Evolutionary conservation across 2,329 filamentous ascomycete species (phyloP), one percentile per base, ranked within the genome.

Genomic region (Xylariaceae sp.): DNA sequence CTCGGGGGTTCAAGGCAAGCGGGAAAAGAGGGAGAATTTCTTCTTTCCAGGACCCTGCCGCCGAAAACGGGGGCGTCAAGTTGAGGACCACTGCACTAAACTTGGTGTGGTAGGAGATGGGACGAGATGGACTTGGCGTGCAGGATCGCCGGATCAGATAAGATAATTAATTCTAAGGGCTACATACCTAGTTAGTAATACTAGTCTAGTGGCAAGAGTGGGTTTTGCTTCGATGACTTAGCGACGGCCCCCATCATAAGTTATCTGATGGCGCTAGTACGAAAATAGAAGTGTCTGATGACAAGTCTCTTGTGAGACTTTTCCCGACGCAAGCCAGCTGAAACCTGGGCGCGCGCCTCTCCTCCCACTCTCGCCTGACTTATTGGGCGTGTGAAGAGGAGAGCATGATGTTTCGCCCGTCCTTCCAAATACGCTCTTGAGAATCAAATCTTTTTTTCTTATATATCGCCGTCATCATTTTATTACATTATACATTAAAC

Each of bases 91-190:
- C 37, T 24, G 26, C 37, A 57, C 61, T 62, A 65, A 40, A 46
- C 55, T 31, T 24, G 45, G 52, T 51, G 43, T 53, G 59, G 60
- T 60, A 58, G 58, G 49, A 52, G 52, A 46, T 34, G 23, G 14
- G 29, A 19, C 31, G 19, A n/a, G 43, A 47, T 17, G 33, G 39
- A 23, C 45, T 50, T 56, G 45, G 52, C 50, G 41, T 53, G 53
- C 53, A 50, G 52, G 51, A 53, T 58, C 57, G 62, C 59, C 67
- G 61, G 65, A 72, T 72, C 69, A 69, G 69, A 71, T 71, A 71
- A 71, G 69, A 71, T 71, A 65, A 65, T 66, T 63, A n/a, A n/a
- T n/a, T n/a, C 45, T 39, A 2, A 47, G 36, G 14, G 29, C n/a
- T n/a, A n/a, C n/a, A n/a, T n/a, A n/a, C n/a, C n/a, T n/a, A n/a